Conservation (phyloP, 192 early-diverging fungal genomes). For the Cladochytrium replicatum region DNA sequence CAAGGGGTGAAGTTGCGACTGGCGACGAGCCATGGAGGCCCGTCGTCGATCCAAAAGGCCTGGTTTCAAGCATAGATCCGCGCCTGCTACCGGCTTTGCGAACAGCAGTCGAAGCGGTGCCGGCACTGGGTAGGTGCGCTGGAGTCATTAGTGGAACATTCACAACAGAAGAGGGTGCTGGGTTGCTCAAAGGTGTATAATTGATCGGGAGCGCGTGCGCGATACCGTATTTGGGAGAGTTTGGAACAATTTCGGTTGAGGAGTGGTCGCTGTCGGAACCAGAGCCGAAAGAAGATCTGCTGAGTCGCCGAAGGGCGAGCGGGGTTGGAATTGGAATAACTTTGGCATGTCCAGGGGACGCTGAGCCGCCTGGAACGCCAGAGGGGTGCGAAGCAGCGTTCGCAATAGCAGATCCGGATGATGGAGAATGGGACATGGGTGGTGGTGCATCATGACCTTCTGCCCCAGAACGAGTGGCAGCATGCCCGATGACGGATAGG, state of each 20-base stretch:
- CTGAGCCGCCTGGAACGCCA: background rate
- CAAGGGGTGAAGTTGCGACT: no score
- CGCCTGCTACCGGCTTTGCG: no score
- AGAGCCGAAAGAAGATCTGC: conserved; percentile 6
- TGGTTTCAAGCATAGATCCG: no score
- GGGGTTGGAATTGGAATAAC: background rate
- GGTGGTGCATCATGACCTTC: conserved; percentile 14
- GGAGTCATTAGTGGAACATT: background rate
- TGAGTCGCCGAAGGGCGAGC: conserved; percentile 6
- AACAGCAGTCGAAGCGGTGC: conserved; percentile 6
- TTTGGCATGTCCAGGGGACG: conserved; percentile 5
- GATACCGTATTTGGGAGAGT: no score
- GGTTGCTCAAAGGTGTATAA: background rate
- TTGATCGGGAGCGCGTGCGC: no score
- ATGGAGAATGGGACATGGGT: conserved; percentile 16
- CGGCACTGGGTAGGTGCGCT: conserved; percentile 3
- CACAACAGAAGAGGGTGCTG: conserved; percentile 4
- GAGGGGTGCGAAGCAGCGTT: background rate
- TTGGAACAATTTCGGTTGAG: background rate
- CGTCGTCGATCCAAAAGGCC: no score
- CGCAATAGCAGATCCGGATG: conserved; percentile 10
- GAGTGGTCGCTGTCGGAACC: background rate
- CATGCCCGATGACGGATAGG: conserved; percentile 5
- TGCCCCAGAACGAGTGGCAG: background rate
- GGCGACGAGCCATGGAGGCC: no score